These are phyloP conservation scores for Boletales sp. DNA, from an alignment of 768 basidiomycete species.

Conservation along the genomic window DNA sequence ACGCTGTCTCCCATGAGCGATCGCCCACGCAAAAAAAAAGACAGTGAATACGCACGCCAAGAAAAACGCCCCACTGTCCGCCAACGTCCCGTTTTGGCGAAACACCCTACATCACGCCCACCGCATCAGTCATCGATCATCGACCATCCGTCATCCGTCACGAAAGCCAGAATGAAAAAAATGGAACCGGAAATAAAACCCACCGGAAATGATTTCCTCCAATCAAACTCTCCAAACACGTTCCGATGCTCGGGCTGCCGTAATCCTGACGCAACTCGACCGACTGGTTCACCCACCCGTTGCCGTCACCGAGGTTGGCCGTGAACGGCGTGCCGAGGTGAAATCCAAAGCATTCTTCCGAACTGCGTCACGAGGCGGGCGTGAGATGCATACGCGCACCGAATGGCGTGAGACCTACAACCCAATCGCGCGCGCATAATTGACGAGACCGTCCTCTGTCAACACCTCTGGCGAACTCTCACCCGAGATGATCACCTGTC, in stretches of 20 bases:
- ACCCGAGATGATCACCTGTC: conserved; percentile 61
- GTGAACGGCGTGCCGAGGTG: conserved; percentile 36
- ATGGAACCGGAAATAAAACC: background rate
- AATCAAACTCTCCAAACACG: conserved; percentile 42
- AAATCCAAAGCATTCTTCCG: conserved; percentile 36
- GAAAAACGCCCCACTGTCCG: conserved; percentile 51
- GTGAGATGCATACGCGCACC: background rate
- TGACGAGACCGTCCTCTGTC: conserved; percentile 51
- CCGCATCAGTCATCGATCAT: too few relatives aligned
- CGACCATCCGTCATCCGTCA: too few relatives aligned
- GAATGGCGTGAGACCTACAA: conserved; percentile 42
- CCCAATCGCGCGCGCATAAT: conserved; percentile 59
- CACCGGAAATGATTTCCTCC: conserved; percentile 51
- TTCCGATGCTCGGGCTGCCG: conserved; percentile 33
- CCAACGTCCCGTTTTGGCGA: conserved; percentile 55
- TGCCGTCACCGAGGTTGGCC: conserved; percentile 48
- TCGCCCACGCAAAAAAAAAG: background rate
- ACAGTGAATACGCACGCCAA: conserved; percentile 42
- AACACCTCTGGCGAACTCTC: conserved; percentile 55
- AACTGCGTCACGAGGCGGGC: conserved; percentile 18
- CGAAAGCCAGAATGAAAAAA: too few relatives aligned
- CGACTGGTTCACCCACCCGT: conserved; percentile 42
- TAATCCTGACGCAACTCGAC: conserved; percentile 45
- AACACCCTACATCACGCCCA: conserved; percentile 33
- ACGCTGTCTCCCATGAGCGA: conserved; percentile 29